Evolutionary conservation across 2,329 filamentous ascomycete species (phyloP), one percentile per base, ranked within the genome.

Genomic region (Fusarium liriodendri): DNA sequence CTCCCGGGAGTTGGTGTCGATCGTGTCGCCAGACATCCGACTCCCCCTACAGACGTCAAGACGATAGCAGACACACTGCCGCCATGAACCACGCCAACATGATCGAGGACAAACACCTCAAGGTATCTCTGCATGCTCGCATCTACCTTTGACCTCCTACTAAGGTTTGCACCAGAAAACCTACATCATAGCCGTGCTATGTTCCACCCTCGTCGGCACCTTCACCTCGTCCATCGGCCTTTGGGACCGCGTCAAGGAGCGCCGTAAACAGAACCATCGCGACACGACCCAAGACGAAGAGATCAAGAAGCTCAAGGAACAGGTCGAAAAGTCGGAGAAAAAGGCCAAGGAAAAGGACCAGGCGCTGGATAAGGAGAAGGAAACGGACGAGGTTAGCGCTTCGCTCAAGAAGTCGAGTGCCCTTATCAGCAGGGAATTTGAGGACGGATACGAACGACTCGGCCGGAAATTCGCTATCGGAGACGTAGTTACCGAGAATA

Each of bases 171-270:
- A 6, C 16, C 40, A 75, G 76, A 78, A 78, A 77, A 77, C 76
- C 22, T 78, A 76, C 50, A 78, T 78, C n/a, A 76, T 78, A 35
- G 76, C 76, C 5, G 75, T 73, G 1, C 40, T 78, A 52, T 78
- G 76, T 38, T 77, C 74, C 9, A 78, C 76, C 9, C 71, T 78
- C 7, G 76, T 77, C 45, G 76, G 76, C 29, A 78, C 76, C 5
- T 78, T 78, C 42, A 78, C 74, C 11, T 78, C 76, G 4, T 78
- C 76, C 0, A 77, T 78, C 55, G 76, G 76, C n/a, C 76, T 78
- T 3, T 78, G 72, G 65, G 76, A 78, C 37, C 73, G 75, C 7
- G 69, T 78, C 58, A 78, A 78, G 13, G 69, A 77, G 42, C 70
- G 61, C 25, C 74, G 76, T 20, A 76, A 77, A 37, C 76, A 78